Evolutionary conservation across 768 basidiomycete species (phyloP).

Genomic region (Chiua virens): DNA sequence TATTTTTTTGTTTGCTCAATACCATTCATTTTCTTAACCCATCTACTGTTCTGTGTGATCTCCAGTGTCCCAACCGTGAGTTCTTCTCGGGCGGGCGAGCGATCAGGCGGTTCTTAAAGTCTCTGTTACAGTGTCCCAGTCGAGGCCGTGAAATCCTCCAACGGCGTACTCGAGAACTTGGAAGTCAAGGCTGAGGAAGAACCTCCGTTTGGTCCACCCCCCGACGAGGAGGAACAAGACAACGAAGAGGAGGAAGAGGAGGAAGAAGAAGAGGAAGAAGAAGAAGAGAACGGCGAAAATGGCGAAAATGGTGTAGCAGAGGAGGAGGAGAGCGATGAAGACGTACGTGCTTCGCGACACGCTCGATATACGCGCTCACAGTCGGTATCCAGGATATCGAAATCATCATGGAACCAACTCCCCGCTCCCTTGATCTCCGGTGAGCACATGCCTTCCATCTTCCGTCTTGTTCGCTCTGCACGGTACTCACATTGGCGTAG

Average conservation of each 20-base stretch:
- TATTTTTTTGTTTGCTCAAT: constrained; percentile 36
- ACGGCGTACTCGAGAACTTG: constrained; percentile 50
- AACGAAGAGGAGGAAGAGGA: constrained; percentile 26
- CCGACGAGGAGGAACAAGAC: constrained; percentile 24
- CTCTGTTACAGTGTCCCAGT: constrained; percentile 36
- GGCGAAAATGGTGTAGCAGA: constrained; percentile 43
- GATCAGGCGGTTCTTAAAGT: constrained; percentile 16
- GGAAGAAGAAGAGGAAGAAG: constrained; percentile 18
- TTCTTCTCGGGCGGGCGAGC: constrained; percentile 33
- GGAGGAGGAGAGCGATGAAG: constrained; percentile 47
- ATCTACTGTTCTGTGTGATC: constrained; percentile 38
- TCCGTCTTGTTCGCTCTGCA: neutral
- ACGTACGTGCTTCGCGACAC: constrained; percentile 34
- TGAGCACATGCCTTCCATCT: constrained; percentile 28
- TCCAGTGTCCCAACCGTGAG: constrained; percentile 66
- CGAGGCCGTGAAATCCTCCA: constrained; percentile 44
- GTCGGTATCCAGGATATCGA: constrained; percentile 66
- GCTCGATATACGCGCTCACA: constrained; percentile 4
- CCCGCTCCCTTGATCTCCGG: constrained; percentile 77
- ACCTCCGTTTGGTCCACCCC: constrained; percentile 29
- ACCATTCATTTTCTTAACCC: constrained; percentile 42
- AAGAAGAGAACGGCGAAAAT: no score
- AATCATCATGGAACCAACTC: constrained; percentile 82
- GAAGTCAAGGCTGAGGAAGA: constrained; percentile 46
- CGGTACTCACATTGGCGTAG: constrained; percentile 20